Conservation (phyloP, 1,284 basidiomycete species). For the Pyrrhoderma noxium region DNA sequence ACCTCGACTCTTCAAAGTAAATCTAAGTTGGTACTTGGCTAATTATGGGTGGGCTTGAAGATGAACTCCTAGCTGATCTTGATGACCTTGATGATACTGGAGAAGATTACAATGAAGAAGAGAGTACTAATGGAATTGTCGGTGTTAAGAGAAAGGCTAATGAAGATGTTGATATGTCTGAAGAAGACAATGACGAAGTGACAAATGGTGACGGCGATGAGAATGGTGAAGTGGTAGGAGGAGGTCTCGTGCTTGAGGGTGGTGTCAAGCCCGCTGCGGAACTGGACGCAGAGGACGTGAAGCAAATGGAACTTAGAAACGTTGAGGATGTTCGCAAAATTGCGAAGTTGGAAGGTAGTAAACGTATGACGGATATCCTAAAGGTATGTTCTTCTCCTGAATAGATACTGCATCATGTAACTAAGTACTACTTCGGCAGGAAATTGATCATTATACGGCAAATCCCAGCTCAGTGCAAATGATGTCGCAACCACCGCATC, state of each 20-base stretch:
- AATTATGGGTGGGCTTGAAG: slow-evolving; percentile 68
- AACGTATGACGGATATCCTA: slow-evolving; percentile 79
- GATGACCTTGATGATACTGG: slow-evolving; percentile 67
- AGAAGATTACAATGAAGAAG: slow-evolving; percentile 44
- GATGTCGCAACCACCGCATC: slow-evolving; percentile 74
- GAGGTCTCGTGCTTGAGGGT: slow-evolving; percentile 76
- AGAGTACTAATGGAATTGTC: slow-evolving; percentile 24
- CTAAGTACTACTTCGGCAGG: slow-evolving; percentile 38
- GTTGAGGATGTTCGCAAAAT: slow-evolving; percentile 83
- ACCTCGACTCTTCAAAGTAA: too few species aligned
- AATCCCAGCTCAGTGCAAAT: slow-evolving; percentile 73
- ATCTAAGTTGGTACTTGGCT: too few species aligned
- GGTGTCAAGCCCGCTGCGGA: slow-evolving; percentile 91
- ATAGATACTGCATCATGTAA: background rate
- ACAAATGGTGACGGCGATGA: slow-evolving; percentile 34
- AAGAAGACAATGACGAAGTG: slow-evolving; percentile 36
- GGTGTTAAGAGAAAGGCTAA: slow-evolving; percentile 57
- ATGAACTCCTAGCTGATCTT: slow-evolving; percentile 85
- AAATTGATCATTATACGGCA: slow-evolving; percentile 79
- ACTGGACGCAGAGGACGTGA: slow-evolving; percentile 86
- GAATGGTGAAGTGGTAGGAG: slow-evolving; percentile 28
- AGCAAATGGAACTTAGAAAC: slow-evolving; percentile 79
- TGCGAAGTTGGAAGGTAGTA: slow-evolving; percentile 83
- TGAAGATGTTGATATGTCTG: slow-evolving; percentile 48
- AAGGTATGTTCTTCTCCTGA: slow-evolving; percentile 41